Evolutionary conservation across 1,284 basidiomycete species (phyloP).

Genomic region (Sporisorium reilianum): DNA sequence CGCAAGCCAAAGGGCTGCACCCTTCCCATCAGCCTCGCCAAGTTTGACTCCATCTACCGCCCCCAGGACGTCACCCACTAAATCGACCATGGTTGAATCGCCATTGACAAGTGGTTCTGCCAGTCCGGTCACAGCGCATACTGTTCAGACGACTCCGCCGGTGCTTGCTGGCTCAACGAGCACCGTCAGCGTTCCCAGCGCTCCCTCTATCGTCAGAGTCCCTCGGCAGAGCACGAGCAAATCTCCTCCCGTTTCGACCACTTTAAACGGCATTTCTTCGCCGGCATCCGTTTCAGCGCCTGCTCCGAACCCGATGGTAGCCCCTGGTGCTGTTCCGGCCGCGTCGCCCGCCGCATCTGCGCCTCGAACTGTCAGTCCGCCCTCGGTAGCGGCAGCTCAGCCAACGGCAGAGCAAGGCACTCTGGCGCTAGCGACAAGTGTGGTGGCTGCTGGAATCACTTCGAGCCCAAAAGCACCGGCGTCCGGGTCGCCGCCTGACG

Average conservation of each 20-base stretch:
- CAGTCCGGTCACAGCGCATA: neutral
- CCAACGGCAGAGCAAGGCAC: slow-evolving; percentile 5
- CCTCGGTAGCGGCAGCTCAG: neutral
- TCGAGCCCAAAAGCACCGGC: slow-evolving; percentile 1
- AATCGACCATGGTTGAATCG: neutral
- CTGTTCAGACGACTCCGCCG: neutral
- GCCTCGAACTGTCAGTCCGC: neutral
- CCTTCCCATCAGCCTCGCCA: neutral
- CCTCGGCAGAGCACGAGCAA: neutral
- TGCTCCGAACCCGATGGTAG: neutral
- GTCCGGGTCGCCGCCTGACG: neutral
- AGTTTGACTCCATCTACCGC: neutral
- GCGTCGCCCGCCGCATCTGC: neutral
- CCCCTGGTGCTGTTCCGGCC: neutral
- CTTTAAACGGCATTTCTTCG: neutral
- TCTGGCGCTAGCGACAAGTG: slow-evolving; percentile 9
- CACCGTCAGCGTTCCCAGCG: neutral
- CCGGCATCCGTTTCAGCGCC: neutral
- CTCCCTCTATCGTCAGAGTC: neutral
- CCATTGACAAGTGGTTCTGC: neutral
- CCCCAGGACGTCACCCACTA: neutral
- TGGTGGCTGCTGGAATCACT: slow-evolving; percentile 6
- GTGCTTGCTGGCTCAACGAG: neutral
- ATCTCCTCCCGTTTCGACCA: neutral
- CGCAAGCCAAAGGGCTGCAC: neutral